These are phyloP conservation scores for Sordaria brevicollis DNA, from an alignment of 495 filamentous ascomycete genomes.

Conservation along the genomic window DNA sequence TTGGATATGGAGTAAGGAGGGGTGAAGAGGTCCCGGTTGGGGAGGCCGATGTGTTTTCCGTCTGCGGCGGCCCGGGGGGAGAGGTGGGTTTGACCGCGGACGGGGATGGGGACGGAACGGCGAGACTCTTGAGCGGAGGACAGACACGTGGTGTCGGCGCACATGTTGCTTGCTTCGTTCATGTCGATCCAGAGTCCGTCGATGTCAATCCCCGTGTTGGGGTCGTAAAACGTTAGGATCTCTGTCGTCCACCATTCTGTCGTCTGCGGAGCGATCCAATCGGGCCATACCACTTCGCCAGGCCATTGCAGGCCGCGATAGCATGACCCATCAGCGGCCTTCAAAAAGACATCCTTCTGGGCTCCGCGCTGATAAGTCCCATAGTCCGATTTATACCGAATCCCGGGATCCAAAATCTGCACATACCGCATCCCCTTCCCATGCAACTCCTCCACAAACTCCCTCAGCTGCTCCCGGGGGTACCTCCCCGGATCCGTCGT, in stretches of 20 bases:
- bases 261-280: conserved; percentile 67
- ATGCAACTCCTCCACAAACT: conserved; percentile 61
- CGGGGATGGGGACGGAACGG: neutral
- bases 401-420: conserved; percentile 79
- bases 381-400: conserved; percentile 52
- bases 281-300: conserved; percentile 69
- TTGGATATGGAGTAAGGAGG: conserved; percentile 69
- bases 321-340: conserved; percentile 49
- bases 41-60: conserved; percentile 37
- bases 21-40: conserved; percentile 53
- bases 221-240: conserved; percentile 58
- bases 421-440: conserved; percentile 66
- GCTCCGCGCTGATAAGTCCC: conserved; percentile 52
- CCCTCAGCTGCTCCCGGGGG: conserved; percentile 53
- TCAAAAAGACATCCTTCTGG: conserved; percentile 52
- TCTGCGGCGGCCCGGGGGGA: neutral
- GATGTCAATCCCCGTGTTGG: conserved; percentile 59
- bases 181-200: conserved; percentile 86
- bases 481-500: conserved; percentile 63
- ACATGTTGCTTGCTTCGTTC: conserved; percentile 39
- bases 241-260: conserved; percentile 67
- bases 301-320: conserved; percentile 81
- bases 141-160: conserved; percentile 7
- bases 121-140: neutral
- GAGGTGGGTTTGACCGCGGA: neutral